A percentile compares a stretch with the other conserved stretches of the same genome.
Evolutionary conservation across 306 rosid genomes (phyloP).

Genomic region (Begonia masoniana): DNA sequence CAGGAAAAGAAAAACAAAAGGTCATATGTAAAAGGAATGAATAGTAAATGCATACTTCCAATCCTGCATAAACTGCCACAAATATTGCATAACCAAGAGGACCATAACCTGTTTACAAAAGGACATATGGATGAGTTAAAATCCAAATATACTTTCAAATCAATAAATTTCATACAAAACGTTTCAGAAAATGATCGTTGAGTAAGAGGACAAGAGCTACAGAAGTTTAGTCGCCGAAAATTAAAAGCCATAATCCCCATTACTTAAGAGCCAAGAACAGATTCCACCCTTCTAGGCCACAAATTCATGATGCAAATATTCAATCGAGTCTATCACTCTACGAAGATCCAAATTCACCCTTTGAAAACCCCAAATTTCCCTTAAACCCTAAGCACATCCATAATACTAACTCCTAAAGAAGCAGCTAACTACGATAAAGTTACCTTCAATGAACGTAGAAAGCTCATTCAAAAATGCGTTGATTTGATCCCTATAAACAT

Average conservation of each 20-base stretch:
- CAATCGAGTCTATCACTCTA: too few species aligned
- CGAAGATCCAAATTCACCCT: too few species aligned
- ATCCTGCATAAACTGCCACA: slow-evolving; percentile 88
- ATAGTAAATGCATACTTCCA: slow-evolving; percentile 46
- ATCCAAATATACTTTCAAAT: neutral
- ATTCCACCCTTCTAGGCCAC: too few species aligned
- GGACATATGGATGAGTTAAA: neutral
- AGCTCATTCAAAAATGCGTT: slow-evolving; percentile 56
- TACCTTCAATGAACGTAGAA: slow-evolving; percentile 69
- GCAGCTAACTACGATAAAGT: neutral
- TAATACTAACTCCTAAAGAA: neutral
- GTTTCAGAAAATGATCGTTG: too few species aligned
- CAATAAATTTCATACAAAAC: neutral
- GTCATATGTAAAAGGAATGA: slow-evolving; percentile 4
- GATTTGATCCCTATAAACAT: slow-evolving; percentile 60
- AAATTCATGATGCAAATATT: too few species aligned
- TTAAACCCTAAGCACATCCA: neutral
- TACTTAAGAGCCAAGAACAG: too few species aligned
- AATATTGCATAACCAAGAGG: slow-evolving; percentile 90
- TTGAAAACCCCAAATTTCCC: too few species aligned
- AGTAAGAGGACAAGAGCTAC: too few species aligned
- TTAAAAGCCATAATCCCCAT: too few species aligned
- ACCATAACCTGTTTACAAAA: slow-evolving; percentile 71
- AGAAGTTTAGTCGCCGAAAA: too few species aligned
- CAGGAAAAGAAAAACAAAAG: neutral